Percentiles rank a stretch among this genome's conserved stretches.
These are phyloP conservation scores for Ceratocystis alfenasii DNA, from an alignment of 2,329 filamentous ascomycete genomes.

Conservation along the genomic window DNA sequence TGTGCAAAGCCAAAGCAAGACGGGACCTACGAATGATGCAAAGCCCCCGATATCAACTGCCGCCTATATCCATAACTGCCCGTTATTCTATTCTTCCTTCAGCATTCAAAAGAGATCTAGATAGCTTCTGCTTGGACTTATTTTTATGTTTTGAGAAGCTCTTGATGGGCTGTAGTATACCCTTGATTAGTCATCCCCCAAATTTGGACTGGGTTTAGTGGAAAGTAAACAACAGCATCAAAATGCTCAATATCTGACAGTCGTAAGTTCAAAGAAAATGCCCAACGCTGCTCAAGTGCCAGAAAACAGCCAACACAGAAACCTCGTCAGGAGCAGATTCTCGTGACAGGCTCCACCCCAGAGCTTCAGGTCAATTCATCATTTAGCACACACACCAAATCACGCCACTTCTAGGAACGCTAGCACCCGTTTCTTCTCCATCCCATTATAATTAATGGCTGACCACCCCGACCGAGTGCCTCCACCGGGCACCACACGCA, in stretches of 20 bases:
- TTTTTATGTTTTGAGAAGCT: neutral
- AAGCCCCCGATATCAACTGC: too few species aligned
- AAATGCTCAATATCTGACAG: neutral
- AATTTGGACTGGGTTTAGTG: neutral
- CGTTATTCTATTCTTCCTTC: too few species aligned
- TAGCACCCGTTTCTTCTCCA: neutral
- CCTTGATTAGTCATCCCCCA: neutral
- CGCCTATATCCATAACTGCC: too few species aligned
- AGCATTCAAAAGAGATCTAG: too few species aligned
- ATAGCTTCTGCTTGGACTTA: neutral
- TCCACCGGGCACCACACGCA: constrained; percentile 2
- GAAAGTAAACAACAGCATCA: neutral
- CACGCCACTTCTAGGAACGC: neutral
- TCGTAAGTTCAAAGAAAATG: neutral
- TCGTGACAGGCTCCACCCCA: neutral
- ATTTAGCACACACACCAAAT: too few species aligned
- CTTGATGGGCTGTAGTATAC: neutral
- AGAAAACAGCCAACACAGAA: neutral
- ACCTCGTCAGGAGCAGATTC: neutral
- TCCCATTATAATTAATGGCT: neutral
- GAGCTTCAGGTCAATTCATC: neutral
- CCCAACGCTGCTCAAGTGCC: neutral
- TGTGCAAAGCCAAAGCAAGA: neutral
- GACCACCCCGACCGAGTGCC: constrained; percentile 12
- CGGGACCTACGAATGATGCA: neutral